phyloP scores from a whole-genome alignment of 495 filamentous ascomycete genomes.

The Neurospora sp. region DNA sequence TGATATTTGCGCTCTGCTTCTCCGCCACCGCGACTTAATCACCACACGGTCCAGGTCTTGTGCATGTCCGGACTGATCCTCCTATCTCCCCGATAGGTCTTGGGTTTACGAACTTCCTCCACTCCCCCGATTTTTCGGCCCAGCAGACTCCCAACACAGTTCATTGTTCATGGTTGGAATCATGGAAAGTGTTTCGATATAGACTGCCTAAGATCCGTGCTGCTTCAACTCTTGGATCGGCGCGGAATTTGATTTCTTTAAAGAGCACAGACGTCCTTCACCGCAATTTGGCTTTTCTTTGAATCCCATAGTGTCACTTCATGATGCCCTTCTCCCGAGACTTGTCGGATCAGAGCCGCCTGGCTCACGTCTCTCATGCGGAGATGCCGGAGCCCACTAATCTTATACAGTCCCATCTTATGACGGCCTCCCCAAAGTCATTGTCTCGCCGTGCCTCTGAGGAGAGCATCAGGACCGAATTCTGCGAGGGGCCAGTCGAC shows the following conservation, averaged over 20 bases:
- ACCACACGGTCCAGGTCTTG: not conserved
- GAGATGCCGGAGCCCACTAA: conserved; percentile 2
- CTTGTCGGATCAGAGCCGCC: conserved; percentile 22
- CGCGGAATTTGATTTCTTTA: not conserved
- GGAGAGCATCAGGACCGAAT: conserved; percentile 45
- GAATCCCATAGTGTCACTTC: not conserved
- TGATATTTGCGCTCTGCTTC: not conserved
- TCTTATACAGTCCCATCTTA: conserved; percentile 10
- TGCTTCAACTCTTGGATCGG: not conserved
- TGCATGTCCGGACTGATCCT: not conserved
- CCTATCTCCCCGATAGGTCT: not conserved
- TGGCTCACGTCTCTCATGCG: not conserved
- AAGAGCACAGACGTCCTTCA: not conserved
- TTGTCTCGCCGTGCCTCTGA: conserved; percentile 31
- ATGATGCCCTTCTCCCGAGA: conserved; percentile 55
- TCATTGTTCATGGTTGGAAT: not conserved
- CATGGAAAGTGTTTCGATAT: not conserved
- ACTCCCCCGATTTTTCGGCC: not conserved
- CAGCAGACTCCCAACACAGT: not conserved
- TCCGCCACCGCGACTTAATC: not conserved
- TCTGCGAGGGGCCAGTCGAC: conserved; percentile 47
- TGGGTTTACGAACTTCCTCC: not conserved
- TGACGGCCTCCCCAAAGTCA: conserved; percentile 2
- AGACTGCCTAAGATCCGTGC: not conserved
- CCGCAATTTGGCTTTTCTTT: not conserved